phyloP scores from a whole-genome alignment of 768 basidiomycete species.

The Tricholomella constricta region DNA sequence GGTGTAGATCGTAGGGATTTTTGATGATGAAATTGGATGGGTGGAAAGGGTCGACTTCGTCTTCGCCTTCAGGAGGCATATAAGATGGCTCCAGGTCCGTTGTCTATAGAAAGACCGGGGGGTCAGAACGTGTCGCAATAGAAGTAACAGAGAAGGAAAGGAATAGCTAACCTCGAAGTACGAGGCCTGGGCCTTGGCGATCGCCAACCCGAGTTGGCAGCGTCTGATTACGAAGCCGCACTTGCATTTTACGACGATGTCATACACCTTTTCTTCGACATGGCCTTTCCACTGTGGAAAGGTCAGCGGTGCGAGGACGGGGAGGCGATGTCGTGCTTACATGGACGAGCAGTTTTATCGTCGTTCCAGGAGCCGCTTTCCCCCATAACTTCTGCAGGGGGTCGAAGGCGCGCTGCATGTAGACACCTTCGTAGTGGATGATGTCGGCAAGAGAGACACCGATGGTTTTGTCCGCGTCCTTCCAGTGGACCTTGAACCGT shows the following conservation, averaged over 20 bases:
- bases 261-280: neutral
- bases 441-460: slow-evolving; percentile 1
- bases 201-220: slow-evolving; percentile 1
- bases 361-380: neutral
- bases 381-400: neutral
- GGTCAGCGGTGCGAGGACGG: neutral
- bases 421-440: neutral
- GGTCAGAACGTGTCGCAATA: too few relatives aligned
- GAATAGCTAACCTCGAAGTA: neutral
- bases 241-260: slow-evolving; percentile 1
- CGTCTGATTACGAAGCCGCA: slow-evolving; percentile 4
- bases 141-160: neutral
- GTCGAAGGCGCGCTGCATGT: neutral
- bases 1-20: neutral
- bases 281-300: slow-evolving; percentile 1
- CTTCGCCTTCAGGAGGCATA: neutral
- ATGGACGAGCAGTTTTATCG: neutral
- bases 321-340: neutral
- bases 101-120: neutral
- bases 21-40: slow-evolving; percentile 5
- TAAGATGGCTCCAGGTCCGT: neutral
- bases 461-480: neutral
- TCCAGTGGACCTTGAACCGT: neutral
- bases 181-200: neutral
- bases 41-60: neutral